Evolutionary conservation across 2,329 filamentous ascomycete genomes (phyloP).

Genomic region (Ceratocystiopsis sp.): DNA sequence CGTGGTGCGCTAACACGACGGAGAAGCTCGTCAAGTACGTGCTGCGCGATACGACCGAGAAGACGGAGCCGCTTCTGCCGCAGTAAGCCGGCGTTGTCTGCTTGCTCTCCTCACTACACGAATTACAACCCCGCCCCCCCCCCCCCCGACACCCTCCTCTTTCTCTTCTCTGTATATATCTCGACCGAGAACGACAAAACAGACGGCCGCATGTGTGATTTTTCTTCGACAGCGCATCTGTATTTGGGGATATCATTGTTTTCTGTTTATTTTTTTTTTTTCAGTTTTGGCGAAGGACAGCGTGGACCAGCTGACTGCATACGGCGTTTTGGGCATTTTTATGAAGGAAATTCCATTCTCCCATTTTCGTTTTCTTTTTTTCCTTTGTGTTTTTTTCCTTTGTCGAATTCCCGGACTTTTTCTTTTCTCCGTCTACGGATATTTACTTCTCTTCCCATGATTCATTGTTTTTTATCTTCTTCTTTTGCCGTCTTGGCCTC

Average conservation of each 20-base stretch:
- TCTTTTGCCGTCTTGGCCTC: too few species aligned
- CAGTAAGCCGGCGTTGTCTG: background rate
- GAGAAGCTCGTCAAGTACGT: conserved; percentile 17
- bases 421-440: background rate
- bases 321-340: conserved; percentile 1
- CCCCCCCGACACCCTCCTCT: too few species aligned
- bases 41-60: conserved; percentile 9
- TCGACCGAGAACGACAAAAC: background rate
- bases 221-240: background rate
- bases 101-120: too few species aligned
- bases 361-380: background rate
- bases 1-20: conserved; percentile 28
- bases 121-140: too few species aligned
- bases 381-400: background rate
- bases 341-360: background rate
- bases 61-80: conserved; percentile 6
- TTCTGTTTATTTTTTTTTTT: background rate
- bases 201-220: too few species aligned
- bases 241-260: background rate
- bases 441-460: too few species aligned
- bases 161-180: too few species aligned
- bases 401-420: background rate
- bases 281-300: background rate
- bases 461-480: too few species aligned
- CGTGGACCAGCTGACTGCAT: background rate